phyloP scores from a whole-genome alignment of 257 asterid species.

The Anisodus tanguticus region DNA sequence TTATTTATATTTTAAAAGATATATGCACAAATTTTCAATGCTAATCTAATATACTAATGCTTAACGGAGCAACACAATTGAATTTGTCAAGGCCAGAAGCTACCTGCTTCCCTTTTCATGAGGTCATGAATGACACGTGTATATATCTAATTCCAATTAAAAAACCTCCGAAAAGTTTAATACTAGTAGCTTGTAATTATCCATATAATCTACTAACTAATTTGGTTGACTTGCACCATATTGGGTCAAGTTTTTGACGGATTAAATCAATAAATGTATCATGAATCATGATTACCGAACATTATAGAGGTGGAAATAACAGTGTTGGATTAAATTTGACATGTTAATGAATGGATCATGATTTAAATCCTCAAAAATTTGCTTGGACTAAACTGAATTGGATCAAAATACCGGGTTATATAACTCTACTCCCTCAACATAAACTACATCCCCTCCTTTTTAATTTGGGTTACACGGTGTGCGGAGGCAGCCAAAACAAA shows the following conservation, averaged over 20 bases:
- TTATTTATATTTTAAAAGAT: background rate
- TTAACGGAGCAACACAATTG: background rate
- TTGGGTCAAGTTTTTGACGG: too few relatives aligned
- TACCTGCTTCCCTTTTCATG: background rate
- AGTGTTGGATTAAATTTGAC: background rate
- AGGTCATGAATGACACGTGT: background rate
- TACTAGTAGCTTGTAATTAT: background rate
- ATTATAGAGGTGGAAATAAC: background rate
- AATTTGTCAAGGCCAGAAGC: background rate
- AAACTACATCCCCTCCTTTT: background rate
- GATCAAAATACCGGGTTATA: background rate
- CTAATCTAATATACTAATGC: background rate
- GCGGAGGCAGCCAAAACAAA: background rate
- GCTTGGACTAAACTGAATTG: too few relatives aligned
- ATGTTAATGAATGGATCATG: background rate
- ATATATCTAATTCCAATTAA: background rate
- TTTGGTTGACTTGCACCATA: conserved; percentile 14
- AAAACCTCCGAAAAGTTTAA: background rate
- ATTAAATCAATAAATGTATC: background rate
- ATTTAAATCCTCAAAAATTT: background rate
- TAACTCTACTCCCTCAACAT: background rate
- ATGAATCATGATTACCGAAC: background rate
- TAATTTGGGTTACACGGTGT: background rate
- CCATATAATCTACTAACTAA: background rate
- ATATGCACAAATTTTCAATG: background rate